These are phyloP conservation scores for Polyporus arcularius DNA, from an alignment of 768 basidiomycete genomes.

Conservation along the genomic window DNA sequence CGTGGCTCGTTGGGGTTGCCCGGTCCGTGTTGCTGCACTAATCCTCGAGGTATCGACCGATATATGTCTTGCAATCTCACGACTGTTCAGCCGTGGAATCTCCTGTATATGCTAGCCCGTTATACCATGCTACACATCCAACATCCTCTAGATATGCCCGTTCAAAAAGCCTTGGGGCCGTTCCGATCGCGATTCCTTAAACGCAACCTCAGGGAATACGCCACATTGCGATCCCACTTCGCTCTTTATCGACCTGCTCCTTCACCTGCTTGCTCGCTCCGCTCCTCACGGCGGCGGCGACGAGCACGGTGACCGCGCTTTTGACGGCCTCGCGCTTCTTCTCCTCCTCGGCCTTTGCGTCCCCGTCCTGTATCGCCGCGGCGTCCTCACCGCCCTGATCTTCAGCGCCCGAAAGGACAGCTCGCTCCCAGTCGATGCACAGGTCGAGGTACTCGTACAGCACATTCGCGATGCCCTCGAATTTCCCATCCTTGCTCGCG, in stretches of 20 bases:
- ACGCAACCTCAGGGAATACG: conserved; percentile 46
- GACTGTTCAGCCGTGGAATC: background rate
- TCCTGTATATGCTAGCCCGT: too few species aligned
- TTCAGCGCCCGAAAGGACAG: conserved; percentile 34
- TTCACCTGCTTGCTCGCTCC: conserved; percentile 53
- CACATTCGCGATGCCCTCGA: conserved; percentile 55
- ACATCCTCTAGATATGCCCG: background rate
- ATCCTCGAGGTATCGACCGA: too few species aligned
- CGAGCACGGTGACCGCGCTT: conserved; percentile 50
- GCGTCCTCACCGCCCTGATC: conserved; percentile 23
- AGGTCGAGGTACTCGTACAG: conserved; percentile 61
- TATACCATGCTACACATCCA: background rate
- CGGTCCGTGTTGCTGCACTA: too few species aligned
- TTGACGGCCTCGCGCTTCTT: conserved; percentile 43
- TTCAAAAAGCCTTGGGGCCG: background rate
- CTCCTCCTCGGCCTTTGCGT: conserved; percentile 23
- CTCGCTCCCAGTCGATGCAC: conserved; percentile 63
- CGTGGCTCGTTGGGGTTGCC: too few species aligned
- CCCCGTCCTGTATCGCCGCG: conserved; percentile 20
- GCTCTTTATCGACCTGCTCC: conserved; percentile 55
- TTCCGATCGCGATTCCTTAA: background rate
- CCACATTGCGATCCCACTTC: conserved; percentile 69
- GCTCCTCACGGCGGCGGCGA: conserved; percentile 57
- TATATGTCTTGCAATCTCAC: too few species aligned
- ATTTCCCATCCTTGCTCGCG: conserved; percentile 34